A percentile compares a stretch with the other conserved stretches of the same genome.
These are phyloP conservation scores for Prosopis cineraria DNA, from an alignment of 306 rosid genomes.

Conservation along the genomic window DNA sequence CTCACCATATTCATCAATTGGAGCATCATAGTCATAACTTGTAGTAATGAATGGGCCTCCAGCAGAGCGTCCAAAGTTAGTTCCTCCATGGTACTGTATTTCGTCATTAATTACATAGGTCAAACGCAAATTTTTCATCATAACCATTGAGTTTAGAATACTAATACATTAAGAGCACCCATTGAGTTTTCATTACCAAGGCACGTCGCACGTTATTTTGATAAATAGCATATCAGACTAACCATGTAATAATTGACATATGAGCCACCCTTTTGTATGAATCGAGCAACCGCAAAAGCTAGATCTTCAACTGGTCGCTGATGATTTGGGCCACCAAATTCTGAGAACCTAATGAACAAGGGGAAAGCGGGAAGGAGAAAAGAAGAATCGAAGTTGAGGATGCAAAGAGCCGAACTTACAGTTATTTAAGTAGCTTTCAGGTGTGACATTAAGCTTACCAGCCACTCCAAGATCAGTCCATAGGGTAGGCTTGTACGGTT, in stretches of 20 bases:
- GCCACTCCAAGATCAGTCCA: slow-evolving; percentile 99
- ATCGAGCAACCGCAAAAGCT: slow-evolving; percentile 92
- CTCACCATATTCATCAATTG: slow-evolving; percentile 95
- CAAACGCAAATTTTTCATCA: slow-evolving; percentile 20
- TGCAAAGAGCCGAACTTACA: slow-evolving; percentile 15
- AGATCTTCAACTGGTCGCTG: slow-evolving; percentile 91
- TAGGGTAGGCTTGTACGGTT: slow-evolving; percentile 85
- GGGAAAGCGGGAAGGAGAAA: background rate
- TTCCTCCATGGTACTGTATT: slow-evolving; percentile 95
- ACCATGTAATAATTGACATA: slow-evolving; percentile 91
- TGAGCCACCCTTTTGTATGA: slow-evolving; percentile 88
- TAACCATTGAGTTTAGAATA: no score
- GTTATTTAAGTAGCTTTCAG: background rate
- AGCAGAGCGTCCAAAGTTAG: slow-evolving; percentile 94
- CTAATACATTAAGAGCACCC: background rate
- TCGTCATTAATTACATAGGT: slow-evolving; percentile 29
- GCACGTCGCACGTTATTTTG: background rate
- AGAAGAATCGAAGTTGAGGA: slow-evolving; percentile 13
- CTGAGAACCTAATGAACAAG: slow-evolving; percentile 67
- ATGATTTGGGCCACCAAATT: slow-evolving; percentile 77
- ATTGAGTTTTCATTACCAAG: background rate
- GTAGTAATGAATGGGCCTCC: slow-evolving; percentile 97
- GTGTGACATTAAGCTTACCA: slow-evolving; percentile 57
- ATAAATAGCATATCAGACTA: slow-evolving; percentile 32
- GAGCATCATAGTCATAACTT: slow-evolving; percentile 96